A percentile compares a stretch with the other conserved stretches of the same genome.
phyloP scores from a whole-genome alignment of 2,329 filamentous ascomycete genomes.

The Apiospora sp. region DNA sequence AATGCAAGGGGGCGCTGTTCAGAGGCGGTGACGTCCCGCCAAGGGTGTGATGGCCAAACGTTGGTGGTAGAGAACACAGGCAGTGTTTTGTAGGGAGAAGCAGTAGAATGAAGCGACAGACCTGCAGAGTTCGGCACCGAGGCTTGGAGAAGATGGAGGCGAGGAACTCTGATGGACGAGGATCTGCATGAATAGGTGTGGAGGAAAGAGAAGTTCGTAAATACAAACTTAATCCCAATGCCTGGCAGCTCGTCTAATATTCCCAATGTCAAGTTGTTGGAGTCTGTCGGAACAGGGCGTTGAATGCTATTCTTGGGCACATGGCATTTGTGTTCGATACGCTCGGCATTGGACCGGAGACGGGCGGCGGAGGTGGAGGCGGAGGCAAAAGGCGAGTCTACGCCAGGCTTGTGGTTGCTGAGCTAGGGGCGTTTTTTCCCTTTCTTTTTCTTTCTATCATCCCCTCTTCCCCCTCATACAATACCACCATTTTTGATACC shows the following conservation, averaged over 20 bases:
- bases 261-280: background rate
- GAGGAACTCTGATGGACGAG: background rate
- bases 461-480: background rate
- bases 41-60: slow-evolving; percentile 7
- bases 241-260: background rate
- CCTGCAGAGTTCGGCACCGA: background rate
- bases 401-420: background rate
- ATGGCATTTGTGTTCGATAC: background rate
- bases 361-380: background rate
- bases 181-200: background rate
- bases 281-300: background rate
- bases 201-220: slow-evolving; percentile 11
- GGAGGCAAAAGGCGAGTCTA: background rate
- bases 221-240: slow-evolving; percentile 15
- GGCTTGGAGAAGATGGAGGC: background rate
- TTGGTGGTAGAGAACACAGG: background rate
- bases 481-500: background rate
- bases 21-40: slow-evolving; percentile 4
- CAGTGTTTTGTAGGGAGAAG: slow-evolving; percentile 1
- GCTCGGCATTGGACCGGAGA: background rate
- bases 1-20: background rate
- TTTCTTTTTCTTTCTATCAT: background rate
- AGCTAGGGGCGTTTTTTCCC: background rate
- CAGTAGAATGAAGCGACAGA: background rate
- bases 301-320: background rate